Percentiles rank a stretch among this genome's conserved stretches.
Conservation (phyloP, 2,329 filamentous ascomycete species). For the Aspergillus thermomutatus region DNA sequence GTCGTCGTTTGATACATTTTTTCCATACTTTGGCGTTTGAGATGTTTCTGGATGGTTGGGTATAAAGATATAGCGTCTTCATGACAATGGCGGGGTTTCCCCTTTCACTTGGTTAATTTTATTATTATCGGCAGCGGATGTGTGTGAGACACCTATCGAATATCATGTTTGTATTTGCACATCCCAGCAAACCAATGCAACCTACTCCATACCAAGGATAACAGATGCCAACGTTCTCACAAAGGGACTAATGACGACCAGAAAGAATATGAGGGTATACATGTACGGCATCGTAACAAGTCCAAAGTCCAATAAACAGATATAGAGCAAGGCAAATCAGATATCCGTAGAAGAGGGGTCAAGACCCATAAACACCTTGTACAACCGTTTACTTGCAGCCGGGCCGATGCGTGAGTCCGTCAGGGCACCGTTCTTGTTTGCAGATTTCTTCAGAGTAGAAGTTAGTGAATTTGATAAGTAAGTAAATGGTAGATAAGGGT, state of each 20-base stretch:
- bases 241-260: background rate
- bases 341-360: slow-evolving; percentile 46
- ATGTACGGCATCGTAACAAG: background rate
- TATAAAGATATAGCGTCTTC: background rate
- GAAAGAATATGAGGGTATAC: background rate
- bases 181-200: background rate
- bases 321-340: slow-evolving; percentile 15
- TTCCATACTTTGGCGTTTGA: background rate
- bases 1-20: slow-evolving; percentile 57
- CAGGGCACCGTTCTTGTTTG: slow-evolving; percentile 45
- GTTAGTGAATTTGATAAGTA: background rate
- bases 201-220: background rate
- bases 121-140: background rate
- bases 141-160: background rate
- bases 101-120: background rate
- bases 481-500: no score
- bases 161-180: background rate
- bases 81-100: no score
- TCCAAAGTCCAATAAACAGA: background rate
- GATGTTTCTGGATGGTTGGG: background rate
- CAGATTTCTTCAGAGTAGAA: slow-evolving; percentile 39
- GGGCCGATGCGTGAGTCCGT: slow-evolving; percentile 46
- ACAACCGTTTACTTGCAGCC: slow-evolving; percentile 46
- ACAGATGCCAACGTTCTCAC: background rate
- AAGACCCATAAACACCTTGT: slow-evolving; percentile 48